These are phyloP conservation scores for Cladosporium sp. DNA, from an alignment of 2,329 filamentous ascomycete species.

Conservation along the genomic window DNA sequence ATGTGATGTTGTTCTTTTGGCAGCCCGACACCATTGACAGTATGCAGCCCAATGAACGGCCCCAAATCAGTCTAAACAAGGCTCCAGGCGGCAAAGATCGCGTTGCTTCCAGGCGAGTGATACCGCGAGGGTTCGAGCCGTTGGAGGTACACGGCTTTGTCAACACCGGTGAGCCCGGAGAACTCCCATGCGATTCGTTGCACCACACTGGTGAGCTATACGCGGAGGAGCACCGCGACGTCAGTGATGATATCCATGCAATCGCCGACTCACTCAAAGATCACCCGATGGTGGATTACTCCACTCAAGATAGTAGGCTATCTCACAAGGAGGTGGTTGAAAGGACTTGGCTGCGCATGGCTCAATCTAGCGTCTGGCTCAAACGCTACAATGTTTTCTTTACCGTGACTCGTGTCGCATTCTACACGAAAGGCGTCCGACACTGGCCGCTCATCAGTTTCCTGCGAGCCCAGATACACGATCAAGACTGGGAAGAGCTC, in stretches of 20 bases:
- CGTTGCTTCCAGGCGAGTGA: background rate
- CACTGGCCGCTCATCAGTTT: slow-evolving; percentile 25
- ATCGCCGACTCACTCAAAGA: background rate
- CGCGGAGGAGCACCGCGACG: background rate
- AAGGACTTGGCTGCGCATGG: slow-evolving; percentile 5
- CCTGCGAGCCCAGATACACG: slow-evolving; percentile 23
- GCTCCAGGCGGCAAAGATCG: background rate
- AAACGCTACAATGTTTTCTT: slow-evolving; percentile 1
- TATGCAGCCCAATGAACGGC: background rate
- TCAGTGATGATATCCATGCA: background rate
- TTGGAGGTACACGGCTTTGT: slow-evolving; percentile 1
- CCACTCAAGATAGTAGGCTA: background rate
- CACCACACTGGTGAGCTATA: background rate
- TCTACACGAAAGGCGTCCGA: slow-evolving; percentile 12
- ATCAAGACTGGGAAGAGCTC: slow-evolving; percentile 9
- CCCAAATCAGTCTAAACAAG: background rate
- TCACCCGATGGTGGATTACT: background rate
- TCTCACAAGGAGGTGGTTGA: background rate
- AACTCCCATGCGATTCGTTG: background rate
- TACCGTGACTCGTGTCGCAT: slow-evolving; percentile 13
- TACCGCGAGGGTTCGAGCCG: background rate
- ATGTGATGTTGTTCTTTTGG: background rate
- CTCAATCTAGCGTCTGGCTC: slow-evolving; percentile 3
- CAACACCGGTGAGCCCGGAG: background rate
- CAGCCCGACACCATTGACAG: background rate